Evolutionary conservation across 345 rosid genomes (phyloP).

Genomic region (Geranium rotundifolium): DNA sequence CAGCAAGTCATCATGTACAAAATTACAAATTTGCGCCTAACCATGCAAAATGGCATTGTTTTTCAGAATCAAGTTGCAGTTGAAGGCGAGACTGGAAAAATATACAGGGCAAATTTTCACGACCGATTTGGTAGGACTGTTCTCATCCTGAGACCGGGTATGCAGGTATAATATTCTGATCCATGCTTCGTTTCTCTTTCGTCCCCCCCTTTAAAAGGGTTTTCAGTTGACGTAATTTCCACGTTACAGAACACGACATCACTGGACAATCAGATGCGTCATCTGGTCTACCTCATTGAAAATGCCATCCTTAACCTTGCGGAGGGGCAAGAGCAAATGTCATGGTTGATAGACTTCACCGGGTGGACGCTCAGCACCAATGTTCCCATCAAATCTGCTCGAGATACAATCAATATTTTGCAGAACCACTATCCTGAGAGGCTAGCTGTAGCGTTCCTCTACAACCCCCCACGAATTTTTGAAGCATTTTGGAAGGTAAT

Average conservation of each 20-base stretch:
- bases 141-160: conserved; percentile 81
- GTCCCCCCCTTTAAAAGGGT: conserved; percentile 1
- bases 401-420: conserved; percentile 54
- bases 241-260: conserved; percentile 65
- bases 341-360: conserved; percentile 91
- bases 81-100: conserved; percentile 93
- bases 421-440: conserved; percentile 96
- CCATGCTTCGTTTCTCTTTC: neutral
- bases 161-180: conserved; percentile 42
- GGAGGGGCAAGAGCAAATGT: conserved; percentile 85
- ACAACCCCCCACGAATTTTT: conserved; percentile 85
- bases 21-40: neutral
- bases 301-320: conserved; percentile 84
- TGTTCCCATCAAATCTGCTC: conserved; percentile 72
- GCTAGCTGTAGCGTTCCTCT: conserved; percentile 76
- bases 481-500: conserved; percentile 97
- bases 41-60: conserved; percentile 4
- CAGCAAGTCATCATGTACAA: neutral
- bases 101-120: conserved; percentile 72
- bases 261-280: conserved; percentile 56
- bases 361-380: conserved; percentile 65
- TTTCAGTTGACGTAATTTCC: conserved; percentile 1
- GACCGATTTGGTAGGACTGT: conserved; percentile 76
- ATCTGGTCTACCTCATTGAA: conserved; percentile 80
- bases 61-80: conserved; percentile 56